phyloP scores from a whole-genome alignment of 208 protist genomes.

The Lotmaria passim region DNA sequence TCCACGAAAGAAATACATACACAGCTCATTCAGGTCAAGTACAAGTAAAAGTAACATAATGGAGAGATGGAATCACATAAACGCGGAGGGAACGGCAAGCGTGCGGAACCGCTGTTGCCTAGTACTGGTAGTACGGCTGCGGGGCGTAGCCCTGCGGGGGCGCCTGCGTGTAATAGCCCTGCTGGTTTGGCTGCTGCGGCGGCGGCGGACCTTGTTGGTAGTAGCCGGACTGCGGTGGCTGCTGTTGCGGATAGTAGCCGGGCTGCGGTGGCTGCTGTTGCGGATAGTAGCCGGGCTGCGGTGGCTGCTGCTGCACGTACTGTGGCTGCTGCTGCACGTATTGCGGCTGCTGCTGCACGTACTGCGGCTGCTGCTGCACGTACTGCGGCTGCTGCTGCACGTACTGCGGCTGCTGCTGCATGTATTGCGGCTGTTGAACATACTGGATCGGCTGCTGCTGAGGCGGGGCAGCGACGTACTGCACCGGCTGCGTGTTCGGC shows the following conservation, averaged over 20 bases:
- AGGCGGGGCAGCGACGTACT: conserved; percentile 12
- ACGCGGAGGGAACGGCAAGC: too few relatives aligned
- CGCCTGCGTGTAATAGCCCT: conserved; percentile 22
- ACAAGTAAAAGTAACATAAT: too few relatives aligned
- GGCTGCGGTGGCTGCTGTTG: too few relatives aligned
- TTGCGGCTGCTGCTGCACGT: too few relatives aligned
- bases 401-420: conserved; percentile 18
- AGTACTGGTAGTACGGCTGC: conserved; percentile 34
- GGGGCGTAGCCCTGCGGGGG: conserved; percentile 38
- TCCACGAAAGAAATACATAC: too few relatives aligned
- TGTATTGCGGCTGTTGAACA: conserved; percentile 21
- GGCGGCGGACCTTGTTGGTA: conserved; percentile 6
- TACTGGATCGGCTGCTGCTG: conserved; percentile 30
- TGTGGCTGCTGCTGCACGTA: too few relatives aligned
- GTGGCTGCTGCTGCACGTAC: too few relatives aligned
- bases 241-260: conserved; percentile 19
- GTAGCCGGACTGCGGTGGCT: conserved; percentile 4
- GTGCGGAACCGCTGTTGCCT: too few relatives aligned
- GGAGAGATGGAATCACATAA: too few relatives aligned
- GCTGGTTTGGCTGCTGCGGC: conserved; percentile 12
- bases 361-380: conserved; percentile 29
- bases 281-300: too few relatives aligned
- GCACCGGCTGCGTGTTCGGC: conserved; percentile 9
- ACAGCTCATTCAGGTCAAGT: too few relatives aligned
- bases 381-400: conserved; percentile 9